phyloP scores from a whole-genome alignment of 441 rosid species.

The Raphanus hybrid region DNA sequence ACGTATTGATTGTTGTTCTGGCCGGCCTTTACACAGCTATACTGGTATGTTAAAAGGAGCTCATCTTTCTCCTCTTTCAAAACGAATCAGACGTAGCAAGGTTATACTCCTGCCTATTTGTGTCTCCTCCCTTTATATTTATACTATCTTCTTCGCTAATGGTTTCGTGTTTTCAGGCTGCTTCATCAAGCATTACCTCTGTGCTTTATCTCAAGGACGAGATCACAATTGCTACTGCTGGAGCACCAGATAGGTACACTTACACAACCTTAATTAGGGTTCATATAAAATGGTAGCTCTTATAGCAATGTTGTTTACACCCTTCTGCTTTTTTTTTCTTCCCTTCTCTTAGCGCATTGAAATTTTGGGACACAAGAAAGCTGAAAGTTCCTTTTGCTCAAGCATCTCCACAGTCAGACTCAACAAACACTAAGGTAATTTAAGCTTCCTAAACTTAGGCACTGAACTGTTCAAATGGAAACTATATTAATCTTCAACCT shows the following conservation, averaged over 20 bases:
- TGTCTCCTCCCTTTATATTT: not conserved
- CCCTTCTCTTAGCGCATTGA: not conserved
- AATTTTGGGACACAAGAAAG: not conserved
- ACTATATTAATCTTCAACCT: not conserved
- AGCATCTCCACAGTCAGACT: not conserved
- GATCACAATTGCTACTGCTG: slow-evolving; percentile 81
- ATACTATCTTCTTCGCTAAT: slow-evolving; percentile 21
- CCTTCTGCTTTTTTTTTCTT: not conserved
- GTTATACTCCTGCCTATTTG: too few relatives aligned
- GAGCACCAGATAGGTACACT: slow-evolving; percentile 82
- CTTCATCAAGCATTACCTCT: slow-evolving; percentile 42
- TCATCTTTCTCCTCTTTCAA: too few relatives aligned
- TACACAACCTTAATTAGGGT: slow-evolving; percentile 17
- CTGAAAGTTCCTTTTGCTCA: not conserved
- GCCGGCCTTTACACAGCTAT: too few relatives aligned
- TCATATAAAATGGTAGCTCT: not conserved
- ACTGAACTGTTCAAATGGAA: not conserved
- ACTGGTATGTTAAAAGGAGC: too few relatives aligned
- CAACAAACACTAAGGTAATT: not conserved
- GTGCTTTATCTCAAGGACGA: slow-evolving; percentile 87
- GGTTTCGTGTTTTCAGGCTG: slow-evolving; percentile 55
- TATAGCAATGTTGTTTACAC: too few relatives aligned
- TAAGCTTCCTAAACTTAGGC: not conserved
- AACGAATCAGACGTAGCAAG: too few relatives aligned
- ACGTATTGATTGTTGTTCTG: too few relatives aligned